These are phyloP conservation scores for Scenedesmus sp. DNA, from an alignment of 163 green algal genomes.

Conservation along the genomic window DNA sequence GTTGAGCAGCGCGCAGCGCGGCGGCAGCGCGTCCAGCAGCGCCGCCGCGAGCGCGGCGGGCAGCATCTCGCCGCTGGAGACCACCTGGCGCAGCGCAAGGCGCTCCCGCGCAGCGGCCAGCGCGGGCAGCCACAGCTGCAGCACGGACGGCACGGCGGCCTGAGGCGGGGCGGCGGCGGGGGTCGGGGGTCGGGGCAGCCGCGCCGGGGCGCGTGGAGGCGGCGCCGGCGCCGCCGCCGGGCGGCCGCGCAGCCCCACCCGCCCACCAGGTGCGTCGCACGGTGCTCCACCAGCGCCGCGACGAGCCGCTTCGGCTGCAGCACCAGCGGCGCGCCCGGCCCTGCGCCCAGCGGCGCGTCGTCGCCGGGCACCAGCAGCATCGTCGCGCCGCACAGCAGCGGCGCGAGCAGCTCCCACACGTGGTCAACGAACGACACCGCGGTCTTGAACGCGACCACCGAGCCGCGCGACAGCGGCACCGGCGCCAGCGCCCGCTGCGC, in stretches of 20 bases:
- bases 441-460: slow-evolving; percentile 68
- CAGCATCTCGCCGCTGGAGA: slow-evolving; percentile 68
- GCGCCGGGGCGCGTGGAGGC: too few species aligned
- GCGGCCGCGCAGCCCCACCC: too few species aligned
- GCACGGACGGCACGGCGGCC: slow-evolving; percentile 56
- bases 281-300: slow-evolving; percentile 38
- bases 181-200: too few species aligned
- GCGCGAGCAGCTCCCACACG: slow-evolving; percentile 72
- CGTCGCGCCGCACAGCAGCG: slow-evolving; percentile 59
- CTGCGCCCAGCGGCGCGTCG: neutral
- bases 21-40: slow-evolving; percentile 51
- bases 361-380: slow-evolving; percentile 33
- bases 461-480: slow-evolving; percentile 29
- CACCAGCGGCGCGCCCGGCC: neutral
- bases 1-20: slow-evolving; percentile 57
- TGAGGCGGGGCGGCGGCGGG: too few species aligned
- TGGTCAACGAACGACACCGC: slow-evolving; percentile 72
- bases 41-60: slow-evolving; percentile 30
- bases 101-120: slow-evolving; percentile 23
- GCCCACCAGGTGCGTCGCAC: slow-evolving; percentile 62
- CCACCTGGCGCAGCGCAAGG: slow-evolving; percentile 53
- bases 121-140: slow-evolving; percentile 44
- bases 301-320: slow-evolving; percentile 42
- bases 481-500: neutral
- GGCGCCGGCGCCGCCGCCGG: too few species aligned